Evolutionary conservation across 306 rosid species (phyloP).

Genomic region (Lathyrus sativus): DNA sequence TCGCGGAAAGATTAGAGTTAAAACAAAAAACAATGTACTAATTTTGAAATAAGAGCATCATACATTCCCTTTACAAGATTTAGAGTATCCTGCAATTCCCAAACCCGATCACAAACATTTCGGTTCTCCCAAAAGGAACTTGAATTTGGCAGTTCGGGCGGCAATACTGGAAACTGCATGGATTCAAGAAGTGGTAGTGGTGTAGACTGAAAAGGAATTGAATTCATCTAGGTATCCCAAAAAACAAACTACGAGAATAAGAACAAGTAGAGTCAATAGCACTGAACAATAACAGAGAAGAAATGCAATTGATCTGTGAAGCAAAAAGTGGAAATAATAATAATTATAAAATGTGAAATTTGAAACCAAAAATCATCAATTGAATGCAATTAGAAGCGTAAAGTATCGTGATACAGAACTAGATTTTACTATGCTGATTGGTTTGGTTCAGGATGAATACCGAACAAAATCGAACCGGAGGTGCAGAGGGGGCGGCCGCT

Average conservation of each 20-base stretch:
- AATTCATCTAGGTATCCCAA: conserved; percentile 45
- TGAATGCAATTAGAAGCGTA: background rate
- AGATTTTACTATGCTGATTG: background rate
- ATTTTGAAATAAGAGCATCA: conserved; percentile 1
- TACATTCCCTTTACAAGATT: conserved; percentile 69
- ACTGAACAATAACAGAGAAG: no score
- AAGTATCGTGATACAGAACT: background rate
- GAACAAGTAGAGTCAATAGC: no score
- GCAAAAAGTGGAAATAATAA: background rate
- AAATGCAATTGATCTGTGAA: no score
- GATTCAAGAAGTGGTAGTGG: conserved; percentile 6
- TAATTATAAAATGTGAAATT: background rate
- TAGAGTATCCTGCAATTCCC: conserved; percentile 68
- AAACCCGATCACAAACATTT: conserved; percentile 53
- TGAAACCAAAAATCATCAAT: background rate
- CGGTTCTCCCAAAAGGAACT: conserved; percentile 64
- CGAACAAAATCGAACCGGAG: background rate
- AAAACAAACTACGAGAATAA: no score
- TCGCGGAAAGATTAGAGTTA: no score
- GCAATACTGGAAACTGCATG: conserved; percentile 52
- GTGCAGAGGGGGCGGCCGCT: no score
- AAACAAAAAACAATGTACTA: no score
- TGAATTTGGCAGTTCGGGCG: conserved; percentile 56
- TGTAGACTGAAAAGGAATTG: conserved; percentile 47
- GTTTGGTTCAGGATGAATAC: background rate